phyloP scores from a whole-genome alignment of 768 basidiomycete species.

The Arthromyces matolae region DNA sequence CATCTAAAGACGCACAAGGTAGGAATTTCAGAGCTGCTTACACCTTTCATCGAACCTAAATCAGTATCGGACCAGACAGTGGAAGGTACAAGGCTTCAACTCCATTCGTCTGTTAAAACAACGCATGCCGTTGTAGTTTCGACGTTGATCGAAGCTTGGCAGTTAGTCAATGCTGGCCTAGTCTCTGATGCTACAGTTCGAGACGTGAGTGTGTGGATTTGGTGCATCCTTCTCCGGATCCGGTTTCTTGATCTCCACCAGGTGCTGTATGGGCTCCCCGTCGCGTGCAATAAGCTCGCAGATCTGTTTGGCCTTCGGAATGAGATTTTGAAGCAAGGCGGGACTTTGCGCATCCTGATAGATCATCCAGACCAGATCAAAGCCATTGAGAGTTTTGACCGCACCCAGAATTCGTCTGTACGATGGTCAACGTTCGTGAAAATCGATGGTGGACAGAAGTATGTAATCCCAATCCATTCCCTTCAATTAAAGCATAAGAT shows the following conservation, averaged over 20 bases:
- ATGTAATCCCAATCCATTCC: no score
- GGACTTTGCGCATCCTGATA: constrained; percentile 61
- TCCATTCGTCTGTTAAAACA: constrained; percentile 48
- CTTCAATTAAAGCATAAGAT: no score
- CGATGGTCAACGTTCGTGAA: constrained; percentile 81
- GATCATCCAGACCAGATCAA: constrained; percentile 74
- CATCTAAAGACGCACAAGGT: constrained; percentile 88
- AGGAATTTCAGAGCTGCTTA: constrained; percentile 9
- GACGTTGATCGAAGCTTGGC: constrained; percentile 82
- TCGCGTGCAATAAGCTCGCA: constrained; percentile 64
- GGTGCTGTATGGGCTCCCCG: constrained; percentile 81
- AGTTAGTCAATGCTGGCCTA: constrained; percentile 61
- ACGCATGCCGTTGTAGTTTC: constrained; percentile 71
- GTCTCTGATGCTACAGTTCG: constrained; percentile 70
- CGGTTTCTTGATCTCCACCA: constrained; percentile 24
- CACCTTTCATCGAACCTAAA: background rate
- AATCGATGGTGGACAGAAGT: constrained; percentile 77
- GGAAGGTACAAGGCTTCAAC: constrained; percentile 72
- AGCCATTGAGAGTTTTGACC: constrained; percentile 60
- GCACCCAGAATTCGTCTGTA: constrained; percentile 31
- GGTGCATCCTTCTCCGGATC: background rate
- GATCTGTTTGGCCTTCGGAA: constrained; percentile 63
- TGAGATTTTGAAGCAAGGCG: constrained; percentile 52
- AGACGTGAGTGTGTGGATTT: constrained; percentile 52
- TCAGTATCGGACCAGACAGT: constrained; percentile 54